These are phyloP conservation scores for Cystobasidium sp. DNA, from an alignment of 1,284 basidiomycete genomes.

Conservation along the genomic window DNA sequence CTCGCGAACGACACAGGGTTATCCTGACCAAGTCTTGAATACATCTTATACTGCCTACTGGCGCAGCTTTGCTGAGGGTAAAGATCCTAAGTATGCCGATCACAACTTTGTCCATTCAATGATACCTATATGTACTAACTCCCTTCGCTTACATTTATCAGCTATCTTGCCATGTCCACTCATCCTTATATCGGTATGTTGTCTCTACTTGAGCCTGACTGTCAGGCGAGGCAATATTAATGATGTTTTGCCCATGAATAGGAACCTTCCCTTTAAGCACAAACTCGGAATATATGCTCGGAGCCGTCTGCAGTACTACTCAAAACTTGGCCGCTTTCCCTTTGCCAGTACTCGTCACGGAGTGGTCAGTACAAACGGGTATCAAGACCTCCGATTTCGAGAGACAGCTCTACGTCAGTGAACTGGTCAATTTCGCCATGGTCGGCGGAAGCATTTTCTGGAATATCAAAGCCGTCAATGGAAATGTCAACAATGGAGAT, in stretches of 20 bases:
- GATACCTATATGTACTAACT: neutral
- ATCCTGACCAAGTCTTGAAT: constrained; percentile 40
- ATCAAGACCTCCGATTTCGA: constrained; percentile 53
- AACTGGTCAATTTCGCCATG: constrained; percentile 52
- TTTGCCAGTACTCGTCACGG: constrained; percentile 53
- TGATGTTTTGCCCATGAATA: constrained; percentile 9
- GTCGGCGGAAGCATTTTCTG: constrained; percentile 40
- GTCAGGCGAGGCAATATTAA: neutral
- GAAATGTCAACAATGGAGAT: constrained; percentile 34
- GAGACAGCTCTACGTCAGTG: constrained; percentile 50
- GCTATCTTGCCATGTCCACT: constrained; percentile 50
- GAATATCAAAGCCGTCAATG: constrained; percentile 41
- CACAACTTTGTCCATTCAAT: neutral
- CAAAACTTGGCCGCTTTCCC: constrained; percentile 50
- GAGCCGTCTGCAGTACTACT: constrained; percentile 50
- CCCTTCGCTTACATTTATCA: neutral
- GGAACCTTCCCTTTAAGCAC: constrained; percentile 54
- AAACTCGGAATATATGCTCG: constrained; percentile 38
- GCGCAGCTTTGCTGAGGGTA: constrained; percentile 42
- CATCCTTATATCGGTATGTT: constrained; percentile 47
- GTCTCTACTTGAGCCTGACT: neutral
- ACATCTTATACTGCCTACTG: constrained; percentile 39
- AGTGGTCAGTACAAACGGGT: constrained; percentile 50
- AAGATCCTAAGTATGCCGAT: constrained; percentile 24
- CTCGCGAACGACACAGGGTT: neutral